These are phyloP conservation scores for Porphyrellus cyaneotinctus DNA, from an alignment of 768 basidiomycete species.

Conservation along the genomic window DNA sequence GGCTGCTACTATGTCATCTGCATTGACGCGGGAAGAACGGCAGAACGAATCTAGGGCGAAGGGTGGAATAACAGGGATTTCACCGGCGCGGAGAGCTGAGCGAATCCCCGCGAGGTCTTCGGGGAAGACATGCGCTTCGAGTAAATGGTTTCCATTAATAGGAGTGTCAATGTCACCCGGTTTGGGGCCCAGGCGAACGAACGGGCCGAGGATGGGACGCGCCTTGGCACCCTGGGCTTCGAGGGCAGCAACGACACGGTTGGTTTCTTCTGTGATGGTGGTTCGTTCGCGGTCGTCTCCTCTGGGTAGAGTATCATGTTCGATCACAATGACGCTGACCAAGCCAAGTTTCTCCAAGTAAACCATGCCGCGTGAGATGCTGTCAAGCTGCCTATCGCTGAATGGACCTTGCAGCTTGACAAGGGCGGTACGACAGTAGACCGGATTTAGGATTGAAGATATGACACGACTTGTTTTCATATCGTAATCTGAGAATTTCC, in stretches of 20 bases:
- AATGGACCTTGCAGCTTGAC: constrained; percentile 98
- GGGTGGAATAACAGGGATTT: constrained; percentile 94
- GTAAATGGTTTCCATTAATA: constrained; percentile 38
- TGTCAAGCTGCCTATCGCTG: constrained; percentile 86
- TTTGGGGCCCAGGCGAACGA: constrained; percentile 80
- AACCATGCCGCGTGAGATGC: constrained; percentile 89
- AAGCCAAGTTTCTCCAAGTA: constrained; percentile 95
- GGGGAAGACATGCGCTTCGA: constrained; percentile 77
- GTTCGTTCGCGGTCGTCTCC: constrained; percentile 69
- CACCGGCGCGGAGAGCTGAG: constrained; percentile 85
- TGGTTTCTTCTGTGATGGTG: constrained; percentile 71
- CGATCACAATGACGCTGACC: constrained; percentile 92
- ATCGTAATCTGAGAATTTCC: constrained; percentile 31
- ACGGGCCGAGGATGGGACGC: constrained; percentile 82
- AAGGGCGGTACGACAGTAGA: constrained; percentile 81
- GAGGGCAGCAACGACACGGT: constrained; percentile 77
- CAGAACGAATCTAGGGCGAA: constrained; percentile 90
- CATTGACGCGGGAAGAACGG: constrained; percentile 77
- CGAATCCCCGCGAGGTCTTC: constrained; percentile 80
- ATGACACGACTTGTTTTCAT: constrained; percentile 50
- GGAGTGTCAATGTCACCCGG: constrained; percentile 40
- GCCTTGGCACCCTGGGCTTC: constrained; percentile 84
- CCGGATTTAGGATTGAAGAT: constrained; percentile 79
- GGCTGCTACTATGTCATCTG: constrained; percentile 86
- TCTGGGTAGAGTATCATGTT: constrained; percentile 70